A percentile compares a stretch with the other conserved stretches of the same genome.
phyloP scores from a whole-genome alignment of 1,284 basidiomycete genomes.

The Malassezia equina region DNA sequence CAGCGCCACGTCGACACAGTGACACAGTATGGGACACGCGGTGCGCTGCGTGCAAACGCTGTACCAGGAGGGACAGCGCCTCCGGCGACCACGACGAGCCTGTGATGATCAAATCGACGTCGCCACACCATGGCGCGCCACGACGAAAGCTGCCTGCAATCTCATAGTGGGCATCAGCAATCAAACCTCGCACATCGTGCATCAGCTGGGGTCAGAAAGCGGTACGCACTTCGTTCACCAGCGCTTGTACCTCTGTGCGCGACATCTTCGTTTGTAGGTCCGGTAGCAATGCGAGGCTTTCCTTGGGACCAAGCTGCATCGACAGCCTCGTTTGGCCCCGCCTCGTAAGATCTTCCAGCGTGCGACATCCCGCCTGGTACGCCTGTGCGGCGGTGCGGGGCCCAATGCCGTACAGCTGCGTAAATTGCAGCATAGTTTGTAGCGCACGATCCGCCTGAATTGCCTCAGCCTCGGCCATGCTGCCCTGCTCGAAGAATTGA shows the following conservation, averaged over 20 bases:
- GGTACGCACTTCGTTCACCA: conserved; percentile 3
- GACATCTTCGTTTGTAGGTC: conserved; percentile 13
- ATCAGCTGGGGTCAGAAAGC: conserved; percentile 6
- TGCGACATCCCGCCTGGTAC: conserved; percentile 32
- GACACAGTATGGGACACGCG: conserved; percentile 1
- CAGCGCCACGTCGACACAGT: background rate
- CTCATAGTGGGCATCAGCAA: conserved; percentile 3
- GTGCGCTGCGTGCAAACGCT: background rate
- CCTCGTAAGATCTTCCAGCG: conserved; percentile 30
- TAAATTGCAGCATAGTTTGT: conserved; percentile 29
- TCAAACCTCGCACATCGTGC: background rate
- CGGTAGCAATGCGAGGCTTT: conserved; percentile 17
- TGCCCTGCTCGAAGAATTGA: conserved; percentile 27
- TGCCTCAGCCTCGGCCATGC: conserved; percentile 33
- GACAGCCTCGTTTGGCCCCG: conserved; percentile 17
- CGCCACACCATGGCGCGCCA: conserved; percentile 14
- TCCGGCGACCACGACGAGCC: background rate
- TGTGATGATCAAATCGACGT: conserved; percentile 19
- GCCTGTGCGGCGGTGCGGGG: conserved; percentile 30
- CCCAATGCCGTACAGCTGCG: conserved; percentile 39
- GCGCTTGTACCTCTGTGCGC: conserved; percentile 10
- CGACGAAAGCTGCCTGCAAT: conserved; percentile 20
- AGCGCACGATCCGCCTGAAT: conserved; percentile 30
- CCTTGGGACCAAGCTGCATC: conserved; percentile 1
- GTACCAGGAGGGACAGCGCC: background rate